Base-by-base conservation (phyloP, 2,329 filamentous ascomycete genomes). In the Colletotrichum tropicale region DNA sequence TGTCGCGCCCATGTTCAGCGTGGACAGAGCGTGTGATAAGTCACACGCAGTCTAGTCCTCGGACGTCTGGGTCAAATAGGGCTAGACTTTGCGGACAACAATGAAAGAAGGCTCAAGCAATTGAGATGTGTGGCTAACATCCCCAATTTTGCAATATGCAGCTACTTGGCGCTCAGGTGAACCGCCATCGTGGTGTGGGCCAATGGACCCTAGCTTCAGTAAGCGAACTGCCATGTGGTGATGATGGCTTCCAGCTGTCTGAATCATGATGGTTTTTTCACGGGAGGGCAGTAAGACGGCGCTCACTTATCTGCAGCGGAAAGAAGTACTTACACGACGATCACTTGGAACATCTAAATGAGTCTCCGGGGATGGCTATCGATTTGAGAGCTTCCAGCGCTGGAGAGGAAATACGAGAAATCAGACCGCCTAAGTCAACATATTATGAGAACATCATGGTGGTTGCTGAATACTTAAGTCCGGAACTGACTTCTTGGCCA, bases 1-100 rank as follows among this genome's bases (percentile, higher is more conserved):
- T 52, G 16, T 5, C 43, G 43, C 43, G 1, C 43, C 2, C 0
- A 3, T 2, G n/a, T 52, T 13, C n/a, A 52, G 43, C 0, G 3
- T 13, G 6, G 6, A 21, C 43, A 0, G 10, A 52, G n/a, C 2
- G 12, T 52, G n/a, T 21, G n/a, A 52, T 24, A 4, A 1, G n/a
- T 4, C 43, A 24, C 10, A 21, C 12, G 43, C 10, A 21, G 6
- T 52, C 10, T 1, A 52, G 6, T 48, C 3, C 9, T 48, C 38
- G 38, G 43, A 21, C n/a, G 2, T 52, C 43, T 24, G n/a, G 1
- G n/a, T 24, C n/a, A 21, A 52, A 52, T 21, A n/a, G 6, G 43
- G 9, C n/a, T 21, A 52, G 43, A 13, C 6, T 52, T 21, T 13
- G 43, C n/a, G 43, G n/a, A 52, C 3, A 12, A 24, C 3, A 52